Evolutionary conservation across 2,329 filamentous ascomycete genomes (phyloP).

Genomic region (Colletotrichum sp.): DNA sequence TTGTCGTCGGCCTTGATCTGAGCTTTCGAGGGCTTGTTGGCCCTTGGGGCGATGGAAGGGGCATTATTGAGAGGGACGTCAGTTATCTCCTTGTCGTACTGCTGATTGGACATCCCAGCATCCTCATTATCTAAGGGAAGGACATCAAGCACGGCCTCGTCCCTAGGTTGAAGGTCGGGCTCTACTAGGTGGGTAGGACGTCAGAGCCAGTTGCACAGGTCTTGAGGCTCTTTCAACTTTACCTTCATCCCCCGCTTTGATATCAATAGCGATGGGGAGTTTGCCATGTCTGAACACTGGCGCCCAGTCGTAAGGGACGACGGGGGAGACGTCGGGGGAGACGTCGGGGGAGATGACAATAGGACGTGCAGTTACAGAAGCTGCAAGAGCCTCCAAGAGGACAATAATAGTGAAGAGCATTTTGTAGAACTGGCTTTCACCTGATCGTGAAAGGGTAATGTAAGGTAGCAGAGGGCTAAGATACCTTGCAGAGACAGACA

Average conservation of each 20-base stretch:
- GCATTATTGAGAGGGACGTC: neutral
- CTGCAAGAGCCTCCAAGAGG: neutral
- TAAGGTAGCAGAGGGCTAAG: neutral
- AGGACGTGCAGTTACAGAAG: neutral
- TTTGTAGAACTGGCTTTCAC: neutral
- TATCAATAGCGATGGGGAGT: neutral
- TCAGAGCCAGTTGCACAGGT: neutral
- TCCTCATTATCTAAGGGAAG: neutral
- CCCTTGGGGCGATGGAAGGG: neutral
- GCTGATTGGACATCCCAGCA: neutral
- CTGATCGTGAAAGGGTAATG: neutral
- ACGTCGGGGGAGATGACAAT: neutral
- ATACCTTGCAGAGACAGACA: neutral
- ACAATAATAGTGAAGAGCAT: neutral
- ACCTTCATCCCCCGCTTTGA: neutral
- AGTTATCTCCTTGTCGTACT: neutral
- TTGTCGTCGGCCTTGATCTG: neutral
- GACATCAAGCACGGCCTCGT: neutral
- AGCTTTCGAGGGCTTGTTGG: neutral
- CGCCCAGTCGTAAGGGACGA: neutral
- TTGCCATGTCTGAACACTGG: neutral
- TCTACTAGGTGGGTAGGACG: too few species aligned
- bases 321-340: neutral
- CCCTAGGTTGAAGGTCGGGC: neutral
- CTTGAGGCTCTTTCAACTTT: neutral